phyloP scores from a whole-genome alignment of 495 filamentous ascomycete species.

The Polyplosphaeria fusca region DNA sequence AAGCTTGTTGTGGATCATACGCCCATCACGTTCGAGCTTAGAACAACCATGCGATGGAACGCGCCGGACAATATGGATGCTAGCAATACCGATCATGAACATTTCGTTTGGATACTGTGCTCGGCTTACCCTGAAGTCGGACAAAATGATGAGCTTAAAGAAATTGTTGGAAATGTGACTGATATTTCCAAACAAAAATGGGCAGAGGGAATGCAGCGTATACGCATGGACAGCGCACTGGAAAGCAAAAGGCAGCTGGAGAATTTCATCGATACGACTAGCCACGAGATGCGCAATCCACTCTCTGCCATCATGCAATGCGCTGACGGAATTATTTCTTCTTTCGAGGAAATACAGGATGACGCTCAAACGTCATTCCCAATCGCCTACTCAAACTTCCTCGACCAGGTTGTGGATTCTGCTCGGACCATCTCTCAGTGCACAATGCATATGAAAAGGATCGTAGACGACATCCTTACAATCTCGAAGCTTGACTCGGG shows the following conservation, averaged over 20 bases:
- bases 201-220: constrained; percentile 28
- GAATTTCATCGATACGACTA: constrained; percentile 36
- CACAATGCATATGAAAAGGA: constrained; percentile 32
- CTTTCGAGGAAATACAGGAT: neutral
- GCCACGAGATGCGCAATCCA: constrained; percentile 38
- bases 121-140: constrained; percentile 16
- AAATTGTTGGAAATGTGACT: constrained; percentile 12
- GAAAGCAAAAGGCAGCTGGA: constrained; percentile 32
- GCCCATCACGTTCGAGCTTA: neutral
- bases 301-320: constrained; percentile 35
- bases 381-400: neutral
- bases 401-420: constrained; percentile 15
- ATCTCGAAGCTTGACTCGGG: constrained; percentile 35
- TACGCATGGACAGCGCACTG: constrained; percentile 27
- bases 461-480: constrained; percentile 38
- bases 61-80: neutral
- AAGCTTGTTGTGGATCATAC: neutral
- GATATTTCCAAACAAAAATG: constrained; percentile 22
- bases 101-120: constrained; percentile 11
- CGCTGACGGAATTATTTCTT: constrained; percentile 28
- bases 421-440: constrained; percentile 35
- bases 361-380: neutral
- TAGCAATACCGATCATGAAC: neutral
- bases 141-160: neutral
- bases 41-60: constrained; percentile 2